phyloP scores from a whole-genome alignment of 441 rosid species.

The Kokia cookei region DNA sequence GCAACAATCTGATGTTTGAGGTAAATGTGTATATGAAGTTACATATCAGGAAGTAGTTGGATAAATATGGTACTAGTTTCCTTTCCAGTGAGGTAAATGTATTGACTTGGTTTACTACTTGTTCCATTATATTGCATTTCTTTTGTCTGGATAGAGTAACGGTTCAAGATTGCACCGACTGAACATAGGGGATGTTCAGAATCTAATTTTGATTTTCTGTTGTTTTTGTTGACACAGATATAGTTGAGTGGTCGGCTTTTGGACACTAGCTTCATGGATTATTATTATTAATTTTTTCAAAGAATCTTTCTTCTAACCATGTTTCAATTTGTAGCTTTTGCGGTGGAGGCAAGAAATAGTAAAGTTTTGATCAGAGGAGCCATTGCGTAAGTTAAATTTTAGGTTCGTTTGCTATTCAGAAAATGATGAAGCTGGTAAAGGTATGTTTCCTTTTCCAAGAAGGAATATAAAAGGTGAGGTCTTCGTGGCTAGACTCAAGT shows the following conservation, averaged over 20 bases:
- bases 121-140: not conserved
- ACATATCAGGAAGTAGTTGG: conserved; percentile 23
- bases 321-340: conserved; percentile 27
- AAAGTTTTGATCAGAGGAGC: conserved; percentile 20
- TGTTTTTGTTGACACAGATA: conserved; percentile 39
- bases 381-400: conserved; percentile 19
- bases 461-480: not conserved
- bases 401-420: conserved; percentile 20
- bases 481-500: not conserved
- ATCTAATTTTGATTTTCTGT: conserved; percentile 27
- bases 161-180: conserved; percentile 16
- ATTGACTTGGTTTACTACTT: conserved; percentile 13
- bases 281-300: not conserved
- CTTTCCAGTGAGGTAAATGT: conserved; percentile 23
- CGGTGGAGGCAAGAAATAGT: conserved; percentile 24
- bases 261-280: conserved; percentile 27
- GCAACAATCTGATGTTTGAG: conserved; percentile 27
- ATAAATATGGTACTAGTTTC: conserved; percentile 21
- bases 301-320: conserved; percentile 27
- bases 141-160: conserved; percentile 3
- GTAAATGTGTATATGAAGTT: conserved; percentile 39
- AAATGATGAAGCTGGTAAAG: conserved; percentile 29
- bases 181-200: conserved; percentile 2
- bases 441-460: conserved; percentile 31
- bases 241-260: conserved; percentile 26